These are phyloP conservation scores for Podospora conica DNA, from an alignment of 495 filamentous ascomycete species.

Conservation along the genomic window DNA sequence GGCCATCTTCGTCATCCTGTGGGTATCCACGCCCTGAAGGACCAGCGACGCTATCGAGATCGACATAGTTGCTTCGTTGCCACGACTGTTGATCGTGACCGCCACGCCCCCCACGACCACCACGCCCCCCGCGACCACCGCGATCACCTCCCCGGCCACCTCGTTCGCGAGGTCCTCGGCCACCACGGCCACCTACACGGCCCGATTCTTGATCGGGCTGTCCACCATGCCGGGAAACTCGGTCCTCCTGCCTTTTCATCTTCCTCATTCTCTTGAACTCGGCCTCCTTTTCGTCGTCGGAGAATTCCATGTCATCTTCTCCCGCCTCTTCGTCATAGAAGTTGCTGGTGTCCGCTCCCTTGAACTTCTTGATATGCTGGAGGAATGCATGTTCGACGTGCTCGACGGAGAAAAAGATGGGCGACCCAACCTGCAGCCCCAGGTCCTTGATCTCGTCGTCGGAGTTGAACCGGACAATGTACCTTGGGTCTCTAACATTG, in stretches of 20 bases:
- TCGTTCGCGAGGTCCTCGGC: neutral
- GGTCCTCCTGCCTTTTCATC: constrained; percentile 44
- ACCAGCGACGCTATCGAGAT: neutral
- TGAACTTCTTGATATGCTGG: constrained; percentile 63
- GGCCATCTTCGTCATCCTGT: constrained; percentile 58
- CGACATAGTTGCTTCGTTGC: neutral
- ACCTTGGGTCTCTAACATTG: constrained; percentile 72
- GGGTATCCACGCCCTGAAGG: constrained; percentile 20
- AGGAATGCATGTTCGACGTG: constrained; percentile 81
- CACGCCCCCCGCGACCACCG: constrained; percentile 23
- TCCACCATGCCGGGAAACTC: neutral
- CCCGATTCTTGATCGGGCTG: neutral
- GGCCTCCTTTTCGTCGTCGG: constrained; percentile 88
- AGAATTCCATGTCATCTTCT: constrained; percentile 85
- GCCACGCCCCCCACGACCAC: constrained; percentile 29
- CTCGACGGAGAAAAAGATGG: constrained; percentile 68
- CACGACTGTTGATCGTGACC: neutral
- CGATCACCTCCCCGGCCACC: neutral
- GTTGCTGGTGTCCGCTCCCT: constrained; percentile 89
- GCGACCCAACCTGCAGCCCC: constrained; percentile 56
- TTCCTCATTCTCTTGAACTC: constrained; percentile 63
- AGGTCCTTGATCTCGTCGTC: constrained; percentile 58
- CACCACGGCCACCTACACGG: neutral
- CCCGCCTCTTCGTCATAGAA: constrained; percentile 87
- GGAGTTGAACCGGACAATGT: constrained; percentile 65